Evolutionary conservation across 441 rosid genomes (phyloP).

Genomic region (Pelargonium cotyledonis): DNA sequence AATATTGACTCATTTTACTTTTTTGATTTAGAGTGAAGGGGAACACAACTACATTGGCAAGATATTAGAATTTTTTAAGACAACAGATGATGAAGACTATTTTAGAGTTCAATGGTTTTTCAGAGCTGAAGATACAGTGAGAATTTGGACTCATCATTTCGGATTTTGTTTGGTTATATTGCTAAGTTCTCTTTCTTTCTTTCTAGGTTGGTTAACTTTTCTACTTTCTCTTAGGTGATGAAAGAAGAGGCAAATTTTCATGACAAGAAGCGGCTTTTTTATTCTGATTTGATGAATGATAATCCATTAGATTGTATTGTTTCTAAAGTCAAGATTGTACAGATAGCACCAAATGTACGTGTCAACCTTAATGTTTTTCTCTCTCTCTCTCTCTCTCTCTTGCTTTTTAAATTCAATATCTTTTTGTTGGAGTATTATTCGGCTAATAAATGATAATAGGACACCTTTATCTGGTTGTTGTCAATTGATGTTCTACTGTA

Average conservation of each 20-base stretch:
- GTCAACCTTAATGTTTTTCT: not conserved
- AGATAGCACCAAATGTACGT: constrained; percentile 23
- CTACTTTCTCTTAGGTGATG: constrained; percentile 10
- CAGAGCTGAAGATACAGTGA: constrained; percentile 28
- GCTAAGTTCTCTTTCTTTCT: not conserved
- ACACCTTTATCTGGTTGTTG: not conserved
- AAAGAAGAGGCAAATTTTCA: constrained; percentile 12
- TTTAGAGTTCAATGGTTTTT: constrained; percentile 31
- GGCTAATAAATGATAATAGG: not conserved
- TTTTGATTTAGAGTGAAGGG: constrained; percentile 21
- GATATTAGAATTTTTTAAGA: constrained; percentile 28
- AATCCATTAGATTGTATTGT: constrained; percentile 17
- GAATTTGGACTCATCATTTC: constrained; percentile 4
- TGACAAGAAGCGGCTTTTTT: constrained; percentile 16
- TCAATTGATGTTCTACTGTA: not conserved
- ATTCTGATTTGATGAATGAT: constrained; percentile 19
- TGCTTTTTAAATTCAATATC: not conserved
- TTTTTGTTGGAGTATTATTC: not conserved
- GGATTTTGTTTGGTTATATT: not conserved
- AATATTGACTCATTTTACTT: not conserved
- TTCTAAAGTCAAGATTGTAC: constrained; percentile 17
- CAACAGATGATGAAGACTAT: constrained; percentile 15
- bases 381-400: not conserved
- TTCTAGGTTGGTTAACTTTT: not conserved
- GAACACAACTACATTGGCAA: constrained; percentile 22